phyloP scores from a whole-genome alignment of 176 grass and related monocot species.

The Oryza australiensis region DNA sequence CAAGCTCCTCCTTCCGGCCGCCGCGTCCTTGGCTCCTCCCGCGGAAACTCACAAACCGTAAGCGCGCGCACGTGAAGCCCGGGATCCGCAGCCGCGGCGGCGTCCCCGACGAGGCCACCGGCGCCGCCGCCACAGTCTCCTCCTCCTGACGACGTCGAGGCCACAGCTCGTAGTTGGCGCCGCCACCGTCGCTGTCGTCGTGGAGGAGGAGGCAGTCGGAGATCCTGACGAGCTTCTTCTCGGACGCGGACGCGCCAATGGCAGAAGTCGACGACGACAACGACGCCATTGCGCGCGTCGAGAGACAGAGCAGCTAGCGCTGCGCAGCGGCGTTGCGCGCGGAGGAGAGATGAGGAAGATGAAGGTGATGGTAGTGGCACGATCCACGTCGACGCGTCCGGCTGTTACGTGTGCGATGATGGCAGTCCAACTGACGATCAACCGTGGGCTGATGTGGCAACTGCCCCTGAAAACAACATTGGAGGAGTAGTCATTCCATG shows the following conservation, averaged over 20 bases:
- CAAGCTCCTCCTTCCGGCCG: neutral
- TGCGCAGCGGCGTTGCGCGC: too few species aligned
- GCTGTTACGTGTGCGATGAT: slow-evolving; percentile 14
- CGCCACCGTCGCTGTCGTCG: slow-evolving; percentile 22
- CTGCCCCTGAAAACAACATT: slow-evolving; percentile 27
- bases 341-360: too few species aligned
- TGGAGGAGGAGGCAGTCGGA: slow-evolving; percentile 27
- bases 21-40: slow-evolving; percentile 12
- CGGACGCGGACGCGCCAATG: neutral
- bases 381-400: slow-evolving; percentile 29
- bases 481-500: neutral
- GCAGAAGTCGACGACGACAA: neutral
- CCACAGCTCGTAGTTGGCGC: neutral
- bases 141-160: neutral
- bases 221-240: slow-evolving; percentile 30
- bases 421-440: too few species aligned
- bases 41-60: slow-evolving; percentile 22
- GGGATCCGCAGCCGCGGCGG: slow-evolving; percentile 40
- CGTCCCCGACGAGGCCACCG: neutral
- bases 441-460: neutral
- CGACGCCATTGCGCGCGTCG: slow-evolving; percentile 11
- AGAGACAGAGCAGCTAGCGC: too few species aligned
- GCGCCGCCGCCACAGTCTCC: neutral
- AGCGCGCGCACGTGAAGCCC: slow-evolving; percentile 38
- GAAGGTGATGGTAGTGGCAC: neutral